Conservation (phyloP, 2,329 filamentous ascomycete species). For the Parastagonospora avenae region DNA sequence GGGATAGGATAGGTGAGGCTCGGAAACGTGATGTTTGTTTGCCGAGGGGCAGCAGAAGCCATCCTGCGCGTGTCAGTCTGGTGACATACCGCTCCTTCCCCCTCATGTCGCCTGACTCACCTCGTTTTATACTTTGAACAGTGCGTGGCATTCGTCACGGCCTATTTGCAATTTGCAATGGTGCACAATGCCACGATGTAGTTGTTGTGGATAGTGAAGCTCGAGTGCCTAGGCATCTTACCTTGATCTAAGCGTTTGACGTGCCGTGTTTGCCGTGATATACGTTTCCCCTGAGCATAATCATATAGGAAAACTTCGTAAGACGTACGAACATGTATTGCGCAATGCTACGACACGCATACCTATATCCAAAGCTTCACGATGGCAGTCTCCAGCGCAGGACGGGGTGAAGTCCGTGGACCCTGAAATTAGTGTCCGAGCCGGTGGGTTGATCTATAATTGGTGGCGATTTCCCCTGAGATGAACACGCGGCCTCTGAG, state of each 20-base stretch:
- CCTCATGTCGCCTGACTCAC: slow-evolving; percentile 7
- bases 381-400: not conserved
- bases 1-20: slow-evolving; percentile 16
- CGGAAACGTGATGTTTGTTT: slow-evolving; percentile 23
- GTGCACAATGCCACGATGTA: not conserved
- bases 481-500: too few relatives aligned
- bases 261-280: slow-evolving; percentile 18
- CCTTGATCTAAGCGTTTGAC: slow-evolving; percentile 23
- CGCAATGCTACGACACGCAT: not conserved
- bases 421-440: not conserved
- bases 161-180: not conserved
- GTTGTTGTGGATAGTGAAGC: slow-evolving; percentile 6
- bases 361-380: not conserved
- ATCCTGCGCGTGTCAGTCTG: slow-evolving; percentile 26
- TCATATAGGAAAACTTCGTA: too few relatives aligned
- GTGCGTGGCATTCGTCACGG: slow-evolving; percentile 34
- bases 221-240: slow-evolving; percentile 13
- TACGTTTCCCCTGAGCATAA: not conserved
- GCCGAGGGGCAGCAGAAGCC: slow-evolving; percentile 35
- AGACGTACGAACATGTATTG: not conserved
- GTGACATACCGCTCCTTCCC: too few relatives aligned
- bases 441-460: too few relatives aligned
- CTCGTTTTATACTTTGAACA: slow-evolving; percentile 20
- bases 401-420: not conserved
- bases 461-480: too few relatives aligned